These are phyloP conservation scores for Cytospora piceicola DNA, from an alignment of 2,329 filamentous ascomycete species.

Conservation along the genomic window DNA sequence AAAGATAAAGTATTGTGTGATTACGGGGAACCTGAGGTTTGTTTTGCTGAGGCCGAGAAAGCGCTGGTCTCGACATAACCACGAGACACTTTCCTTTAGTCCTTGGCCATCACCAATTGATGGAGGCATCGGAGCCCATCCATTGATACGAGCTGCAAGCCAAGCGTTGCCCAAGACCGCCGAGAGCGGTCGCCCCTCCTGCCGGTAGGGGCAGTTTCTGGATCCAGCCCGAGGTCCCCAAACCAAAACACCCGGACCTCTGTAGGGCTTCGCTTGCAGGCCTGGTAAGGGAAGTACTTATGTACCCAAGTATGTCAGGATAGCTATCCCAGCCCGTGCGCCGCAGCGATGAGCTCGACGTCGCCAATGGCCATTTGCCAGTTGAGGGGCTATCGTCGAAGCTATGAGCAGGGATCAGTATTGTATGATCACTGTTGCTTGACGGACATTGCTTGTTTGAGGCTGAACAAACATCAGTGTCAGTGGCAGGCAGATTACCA, in stretches of 20 bases:
- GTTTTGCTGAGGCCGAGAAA: neutral
- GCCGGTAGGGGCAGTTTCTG: neutral
- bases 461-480: slow-evolving; percentile 14
- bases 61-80: neutral
- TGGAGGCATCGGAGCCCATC: neutral
- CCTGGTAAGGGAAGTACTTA: too few relatives aligned
- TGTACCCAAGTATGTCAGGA: too few relatives aligned
- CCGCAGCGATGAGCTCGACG: neutral
- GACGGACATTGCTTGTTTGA: slow-evolving; percentile 15
- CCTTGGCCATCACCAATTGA: too few relatives aligned
- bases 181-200: neutral
- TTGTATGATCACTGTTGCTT: slow-evolving; percentile 1
- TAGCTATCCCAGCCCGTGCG: neutral
- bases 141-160: slow-evolving; percentile 7
- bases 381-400: slow-evolving; percentile 11
- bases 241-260: neutral
- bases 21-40: neutral
- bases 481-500: slow-evolving; percentile 6
- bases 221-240: neutral
- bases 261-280: neutral
- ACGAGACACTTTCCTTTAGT: neutral
- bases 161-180: slow-evolving; percentile 4
- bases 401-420: slow-evolving; percentile 19
- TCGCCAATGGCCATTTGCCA: slow-evolving; percentile 17
- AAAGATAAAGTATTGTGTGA: neutral